Base-by-base conservation (phyloP, 179 eudicot species). In the Spergularia azorica region DNA sequence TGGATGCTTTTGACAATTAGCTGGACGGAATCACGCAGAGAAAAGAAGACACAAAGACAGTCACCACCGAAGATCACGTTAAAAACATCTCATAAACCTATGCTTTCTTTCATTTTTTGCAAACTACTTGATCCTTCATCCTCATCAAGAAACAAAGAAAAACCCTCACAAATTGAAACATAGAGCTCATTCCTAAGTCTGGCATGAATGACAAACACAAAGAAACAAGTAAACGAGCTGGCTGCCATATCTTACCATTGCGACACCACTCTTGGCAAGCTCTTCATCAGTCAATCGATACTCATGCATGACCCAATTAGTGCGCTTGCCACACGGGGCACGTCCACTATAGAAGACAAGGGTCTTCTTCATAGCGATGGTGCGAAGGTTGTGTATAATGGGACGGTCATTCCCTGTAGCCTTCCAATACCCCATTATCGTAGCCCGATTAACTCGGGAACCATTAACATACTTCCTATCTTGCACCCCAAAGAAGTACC, bases 281-380 rank as follows among this genome's bases (percentile, higher is more conserved):
- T 90, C 97, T 48, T 90, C 87, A 64, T 95, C 98, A 4, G 88
- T 86, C 66, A 95, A 88, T 67, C 98, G 83, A 70, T 95, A 95
- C 75, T 95, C 98, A 78, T 95, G 98, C 98, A 95, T 95, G 18
- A 95, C 98, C 98, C 98, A 95, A 79, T 95, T 95, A 46, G 98
- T 95, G 58, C 98, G 84, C 85, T 91, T 88, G 18, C 98, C 98
- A 73, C 90, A 94, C 1, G 98, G 98, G 58, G 98, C 98, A 71
- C 98, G 88, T 4, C 98, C 98, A 75, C 95, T 86, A 81, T 95
- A 96, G 78, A 92, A 95, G 39, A 95, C 98, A 46, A 95, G 95
- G 8, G 98, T 95, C 74, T 95, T 95, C 81, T 95, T 95, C 98
- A 93, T 93, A 69, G 97, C 98, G 76, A 95, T 93, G n/a, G 88